Percentiles rank a stretch among this genome's conserved stretches.
Evolutionary conservation across 2,329 filamentous ascomycete species (phyloP).

Genomic region (Fusarium bulbicola): DNA sequence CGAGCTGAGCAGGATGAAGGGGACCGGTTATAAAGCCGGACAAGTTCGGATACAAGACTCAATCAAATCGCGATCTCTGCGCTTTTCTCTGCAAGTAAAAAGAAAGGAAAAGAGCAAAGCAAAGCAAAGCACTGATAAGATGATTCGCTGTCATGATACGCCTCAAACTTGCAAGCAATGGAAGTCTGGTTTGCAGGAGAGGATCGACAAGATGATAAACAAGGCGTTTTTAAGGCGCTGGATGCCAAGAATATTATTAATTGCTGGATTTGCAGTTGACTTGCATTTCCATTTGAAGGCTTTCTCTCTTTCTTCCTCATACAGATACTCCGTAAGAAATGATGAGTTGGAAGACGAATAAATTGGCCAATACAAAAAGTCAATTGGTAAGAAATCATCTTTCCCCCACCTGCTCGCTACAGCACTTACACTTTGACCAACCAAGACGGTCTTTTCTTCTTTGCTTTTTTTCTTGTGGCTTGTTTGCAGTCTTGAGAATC

Average conservation of each 20-base stretch:
- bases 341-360: neutral
- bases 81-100: neutral
- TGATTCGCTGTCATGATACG: neutral
- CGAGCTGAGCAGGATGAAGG: neutral
- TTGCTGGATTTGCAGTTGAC: neutral
- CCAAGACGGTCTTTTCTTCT: neutral
- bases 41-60: neutral
- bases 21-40: conserved; percentile 3
- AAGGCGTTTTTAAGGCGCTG: neutral
- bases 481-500: neutral
- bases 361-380: conserved; percentile 3
- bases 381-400: conserved; percentile 3
- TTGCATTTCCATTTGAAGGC: neutral
- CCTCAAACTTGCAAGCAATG: neutral
- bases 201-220: neutral
- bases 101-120: neutral
- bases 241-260: neutral
- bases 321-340: neutral
- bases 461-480: neutral
- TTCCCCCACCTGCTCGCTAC: conserved; percentile 5
- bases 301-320: neutral
- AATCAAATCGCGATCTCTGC: neutral
- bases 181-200: neutral
- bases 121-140: neutral
- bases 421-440: neutral